Base-by-base conservation (phyloP, 495 filamentous ascomycete genomes). In the Astrocystis sublimbata region DNA sequence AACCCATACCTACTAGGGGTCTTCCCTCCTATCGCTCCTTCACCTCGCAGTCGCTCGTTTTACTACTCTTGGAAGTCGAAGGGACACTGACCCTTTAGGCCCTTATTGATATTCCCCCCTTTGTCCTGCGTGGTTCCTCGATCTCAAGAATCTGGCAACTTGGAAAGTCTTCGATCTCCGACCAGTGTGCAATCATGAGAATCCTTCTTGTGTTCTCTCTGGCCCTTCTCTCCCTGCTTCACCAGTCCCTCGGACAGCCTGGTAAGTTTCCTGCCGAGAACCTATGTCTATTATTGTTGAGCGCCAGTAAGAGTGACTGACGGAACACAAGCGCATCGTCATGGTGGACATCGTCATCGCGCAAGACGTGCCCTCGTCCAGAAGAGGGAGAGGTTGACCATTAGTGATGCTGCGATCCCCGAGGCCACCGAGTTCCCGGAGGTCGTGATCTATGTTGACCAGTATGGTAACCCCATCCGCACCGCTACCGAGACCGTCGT, bases 371-470 rank as follows among this genome's bases (percentile, higher is more conserved):
- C 46, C 41, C 17, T 52, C 17, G 28, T 61, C 17, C 15, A 40
- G 12, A 72, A 61, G 24, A 55, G 60, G 43, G 65, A 63, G 21
- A 64, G 49, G 24, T 59, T 70, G 19, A 72, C 70, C 3, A 61
- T 72, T 23, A 72, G 53, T 15, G 70, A 66, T 59, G 64, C 67
- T 7, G 36, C 50, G 9, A 43, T 49, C 28, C 52, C 49, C 15
- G 50, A 54, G 23, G 33, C 58, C 8, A 72, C 70, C 26, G 65
- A 68, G 47, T 42, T 74, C 12, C 78, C 69, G 17, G 76, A 85
- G 50, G 83, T 88, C 17, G 75, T 88, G 28, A 83, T 90, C 63
- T 88, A 81, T 67, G 83, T 91, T 28, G 82, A 93, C 68, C 75
- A 85, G 51, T 61, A 84, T 55, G 88, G 89, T 56, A 77, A 84